Evolutionary conservation across 768 basidiomycete genomes (phyloP).

Genomic region (Pluteus cervinus): DNA sequence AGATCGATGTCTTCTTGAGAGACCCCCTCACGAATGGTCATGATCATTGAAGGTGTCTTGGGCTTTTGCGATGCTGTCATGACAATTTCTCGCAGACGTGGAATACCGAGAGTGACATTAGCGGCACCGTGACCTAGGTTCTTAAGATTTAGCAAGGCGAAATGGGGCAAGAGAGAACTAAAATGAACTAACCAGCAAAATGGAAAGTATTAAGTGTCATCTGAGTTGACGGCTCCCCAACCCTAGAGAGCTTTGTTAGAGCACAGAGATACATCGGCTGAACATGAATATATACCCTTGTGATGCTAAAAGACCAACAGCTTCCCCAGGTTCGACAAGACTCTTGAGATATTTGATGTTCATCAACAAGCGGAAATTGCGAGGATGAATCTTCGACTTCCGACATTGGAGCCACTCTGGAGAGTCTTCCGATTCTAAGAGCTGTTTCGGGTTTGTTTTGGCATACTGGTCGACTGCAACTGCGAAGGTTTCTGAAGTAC

Average conservation of each 20-base stretch:
- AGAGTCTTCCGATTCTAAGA: slow-evolving; percentile 32
- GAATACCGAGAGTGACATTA: slow-evolving; percentile 98
- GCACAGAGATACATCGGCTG: not conserved
- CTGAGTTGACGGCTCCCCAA: slow-evolving; percentile 98
- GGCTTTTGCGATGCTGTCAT: slow-evolving; percentile 97
- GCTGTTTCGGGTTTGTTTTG: slow-evolving; percentile 58
- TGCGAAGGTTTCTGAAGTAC: slow-evolving; percentile 91
- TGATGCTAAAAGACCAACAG: slow-evolving; percentile 94
- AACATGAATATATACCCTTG: slow-evolving; percentile 66
- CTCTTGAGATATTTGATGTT: slow-evolving; percentile 91
- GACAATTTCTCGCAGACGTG: slow-evolving; percentile 96
- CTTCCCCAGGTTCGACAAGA: slow-evolving; percentile 95
- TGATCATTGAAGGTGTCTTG: slow-evolving; percentile 93
- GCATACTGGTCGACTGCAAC: slow-evolving; percentile 73
- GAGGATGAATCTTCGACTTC: slow-evolving; percentile 38
- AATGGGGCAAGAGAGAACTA: not conserved
- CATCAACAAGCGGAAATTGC: slow-evolving; percentile 77
- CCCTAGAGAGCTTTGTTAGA: slow-evolving; percentile 39
- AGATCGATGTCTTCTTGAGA: slow-evolving; percentile 50
- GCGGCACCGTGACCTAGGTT: slow-evolving; percentile 90
- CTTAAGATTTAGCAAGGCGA: slow-evolving; percentile 5
- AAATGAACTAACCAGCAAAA: slow-evolving; percentile 68
- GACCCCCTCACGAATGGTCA: slow-evolving; percentile 56
- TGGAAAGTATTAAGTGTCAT: slow-evolving; percentile 99
- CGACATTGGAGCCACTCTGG: slow-evolving; percentile 34